Evolutionary conservation across 208 protist species (phyloP).

Genomic region (Porcisia hertigi): DNA sequence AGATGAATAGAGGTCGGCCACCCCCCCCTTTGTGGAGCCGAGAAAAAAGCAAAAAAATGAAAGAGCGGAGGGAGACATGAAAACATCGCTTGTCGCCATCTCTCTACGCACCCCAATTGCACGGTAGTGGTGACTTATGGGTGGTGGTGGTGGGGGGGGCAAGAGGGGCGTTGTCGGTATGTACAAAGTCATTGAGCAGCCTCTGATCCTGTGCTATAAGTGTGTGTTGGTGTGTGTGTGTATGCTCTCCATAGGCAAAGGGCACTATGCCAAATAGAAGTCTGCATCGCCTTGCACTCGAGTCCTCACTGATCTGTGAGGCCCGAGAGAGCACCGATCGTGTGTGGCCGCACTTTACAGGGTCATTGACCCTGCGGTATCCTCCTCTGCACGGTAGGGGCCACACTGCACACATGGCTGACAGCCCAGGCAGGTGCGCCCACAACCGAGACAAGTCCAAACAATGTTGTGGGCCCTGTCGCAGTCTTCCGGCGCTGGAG

Average conservation of each 20-base stretch:
- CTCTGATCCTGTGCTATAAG: too few species aligned
- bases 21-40: background rate
- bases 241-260: too few species aligned
- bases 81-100: background rate
- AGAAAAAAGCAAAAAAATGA: background rate
- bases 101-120: too few species aligned
- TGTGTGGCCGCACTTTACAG: background rate
- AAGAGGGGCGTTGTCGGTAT: too few species aligned
- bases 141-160: too few species aligned
- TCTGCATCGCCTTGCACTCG: too few species aligned
- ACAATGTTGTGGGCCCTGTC: constrained; percentile 25
- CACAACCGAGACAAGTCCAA: constrained; percentile 73
- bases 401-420: constrained; percentile 44
- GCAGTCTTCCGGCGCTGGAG: constrained; percentile 42
- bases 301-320: background rate
- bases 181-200: too few species aligned
- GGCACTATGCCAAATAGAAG: too few species aligned
- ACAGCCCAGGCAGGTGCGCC: constrained; percentile 36
- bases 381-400: background rate
- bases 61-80: background rate
- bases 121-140: too few species aligned
- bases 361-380: background rate
- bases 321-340: background rate
- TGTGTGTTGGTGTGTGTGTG: too few species aligned
- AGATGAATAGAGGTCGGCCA: background rate